Evolutionary conservation across 371 early-diverging fungal species (phyloP).

Genomic region (Gilbertella persicaria): DNA sequence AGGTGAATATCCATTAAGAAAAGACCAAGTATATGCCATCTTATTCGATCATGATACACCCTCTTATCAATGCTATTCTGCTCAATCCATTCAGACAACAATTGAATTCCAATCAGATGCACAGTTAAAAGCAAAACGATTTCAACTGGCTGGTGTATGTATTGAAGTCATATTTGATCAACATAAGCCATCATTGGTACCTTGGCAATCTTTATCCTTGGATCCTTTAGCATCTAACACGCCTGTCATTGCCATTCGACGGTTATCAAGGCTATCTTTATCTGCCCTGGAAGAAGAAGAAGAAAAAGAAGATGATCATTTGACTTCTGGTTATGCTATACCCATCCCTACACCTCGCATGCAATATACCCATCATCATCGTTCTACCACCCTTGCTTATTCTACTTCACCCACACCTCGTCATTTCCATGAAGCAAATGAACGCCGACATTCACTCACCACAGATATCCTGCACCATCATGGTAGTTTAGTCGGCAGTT

Average conservation of each 20-base stretch:
- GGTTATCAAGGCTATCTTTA: constrained; percentile 42
- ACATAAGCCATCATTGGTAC: constrained; percentile 7
- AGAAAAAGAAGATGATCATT: neutral
- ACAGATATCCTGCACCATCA: constrained; percentile 8
- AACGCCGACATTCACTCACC: constrained; percentile 23
- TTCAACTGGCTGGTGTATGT: constrained; percentile 31
- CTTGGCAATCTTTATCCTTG: constrained; percentile 4
- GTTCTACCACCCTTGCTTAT: constrained; percentile 27
- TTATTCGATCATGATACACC: constrained; percentile 17
- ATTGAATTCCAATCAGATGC: constrained; percentile 48
- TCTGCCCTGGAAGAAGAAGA: constrained; percentile 39
- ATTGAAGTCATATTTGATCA: constrained; percentile 46
- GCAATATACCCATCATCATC: constrained; percentile 44
- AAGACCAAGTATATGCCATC: constrained; percentile 12
- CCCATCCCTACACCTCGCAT: constrained; percentile 38
- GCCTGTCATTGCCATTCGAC: constrained; percentile 24
- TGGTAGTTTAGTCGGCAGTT: constrained; percentile 66
- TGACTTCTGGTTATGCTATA: constrained; percentile 9
- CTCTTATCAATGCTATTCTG: constrained; percentile 37
- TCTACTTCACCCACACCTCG: constrained; percentile 33
- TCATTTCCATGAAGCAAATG: neutral
- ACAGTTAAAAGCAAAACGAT: constrained; percentile 44
- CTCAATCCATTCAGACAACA: constrained; percentile 9
- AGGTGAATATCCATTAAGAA: neutral
- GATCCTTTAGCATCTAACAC: neutral